Base-by-base conservation (phyloP, 257 asterid species). In the Nicotiana tomentosiformis region DNA sequence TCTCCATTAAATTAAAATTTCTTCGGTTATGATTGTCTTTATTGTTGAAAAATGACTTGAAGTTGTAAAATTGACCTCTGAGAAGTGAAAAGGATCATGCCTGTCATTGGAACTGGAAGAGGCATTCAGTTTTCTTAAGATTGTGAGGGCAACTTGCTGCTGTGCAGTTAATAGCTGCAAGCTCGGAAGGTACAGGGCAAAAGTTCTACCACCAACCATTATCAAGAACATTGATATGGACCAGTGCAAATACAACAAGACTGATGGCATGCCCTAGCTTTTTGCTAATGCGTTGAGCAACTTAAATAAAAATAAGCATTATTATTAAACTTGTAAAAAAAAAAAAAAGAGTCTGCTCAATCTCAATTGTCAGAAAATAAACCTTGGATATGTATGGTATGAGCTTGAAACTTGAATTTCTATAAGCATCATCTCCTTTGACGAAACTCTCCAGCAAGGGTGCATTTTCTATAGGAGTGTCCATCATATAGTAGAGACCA, bases 361-460 rank as follows among this genome's bases (percentile, higher is more conserved):
- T 32, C 26, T 79, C 29, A 81, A 74, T 26, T 33, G 26, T 26
- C 43, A 66, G 66, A 46, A 20, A 46, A 72, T 89, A 77, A 82
- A 96, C 99, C 98, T 90, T 90, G 6, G 99, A 96, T 86, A 96
- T 94, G 84, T 93, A 96, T 56, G 99, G 99, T 86, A 96, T 96
- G 89, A 96, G 99, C 90, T 96, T 96, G 94, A 96, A 96, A 94
- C 98, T 93, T 7, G 99, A 92, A 89, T 96, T 94, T 88, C 99
- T 88, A 80, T 86, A 94, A 77, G 97, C 93, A 90, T 96, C 97
- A 77, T 96, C 99, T 57, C 98, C 99, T 64, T 91, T 90, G 87
- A 96, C 89, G 80, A 96, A 96, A 86, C 95, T 92, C 90, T 96
- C 94, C 17, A 96, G 95, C 90, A 94, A 88, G 17, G 99, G 98